phyloP scores from a whole-genome alignment of 164 flowering plant species.

The Cinnamomum micranthum region DNA sequence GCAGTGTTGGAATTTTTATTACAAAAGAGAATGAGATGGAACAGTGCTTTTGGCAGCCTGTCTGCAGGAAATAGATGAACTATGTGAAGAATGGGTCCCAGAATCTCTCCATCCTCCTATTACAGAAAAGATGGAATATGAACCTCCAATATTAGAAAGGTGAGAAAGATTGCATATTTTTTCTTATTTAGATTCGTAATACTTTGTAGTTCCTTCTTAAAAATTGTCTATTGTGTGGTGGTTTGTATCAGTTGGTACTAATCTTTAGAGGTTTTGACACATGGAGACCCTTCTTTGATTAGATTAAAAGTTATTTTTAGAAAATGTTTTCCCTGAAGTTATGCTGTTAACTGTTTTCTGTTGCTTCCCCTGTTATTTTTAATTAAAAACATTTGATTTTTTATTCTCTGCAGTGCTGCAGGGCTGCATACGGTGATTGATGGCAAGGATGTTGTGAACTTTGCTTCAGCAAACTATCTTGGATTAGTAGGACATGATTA shows the following conservation, averaged over 20 bases:
- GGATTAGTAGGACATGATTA: conserved; percentile 80
- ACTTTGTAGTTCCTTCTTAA: too few species aligned
- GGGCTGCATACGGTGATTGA: conserved; percentile 70
- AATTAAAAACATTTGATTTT: not conserved
- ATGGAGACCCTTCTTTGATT: too few species aligned
- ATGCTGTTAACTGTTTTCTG: too few species aligned
- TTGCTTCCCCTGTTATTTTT: too few species aligned
- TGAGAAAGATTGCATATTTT: conserved; percentile 15
- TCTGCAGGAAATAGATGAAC: conserved; percentile 82
- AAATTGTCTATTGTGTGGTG: too few species aligned
- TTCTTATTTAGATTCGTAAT: too few species aligned
- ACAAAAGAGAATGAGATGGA: too few species aligned
- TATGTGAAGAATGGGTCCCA: conserved; percentile 96
- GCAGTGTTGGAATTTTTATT: too few species aligned
- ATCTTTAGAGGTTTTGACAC: too few species aligned
- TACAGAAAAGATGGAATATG: conserved; percentile 54
- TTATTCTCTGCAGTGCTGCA: conserved; percentile 71
- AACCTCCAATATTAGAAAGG: conserved; percentile 86
- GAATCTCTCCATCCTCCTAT: conserved; percentile 70
- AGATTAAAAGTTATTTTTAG: too few species aligned
- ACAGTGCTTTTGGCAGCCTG: not conserved
- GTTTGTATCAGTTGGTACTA: too few species aligned
- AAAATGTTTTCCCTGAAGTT: too few species aligned
- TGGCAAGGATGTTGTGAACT: conserved; percentile 91
- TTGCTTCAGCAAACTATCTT: conserved; percentile 94